Percentiles rank a stretch among this genome's conserved stretches.
phyloP scores from a whole-genome alignment of 1,284 basidiomycete genomes.

The Lignosus rhinocerotis region DNA sequence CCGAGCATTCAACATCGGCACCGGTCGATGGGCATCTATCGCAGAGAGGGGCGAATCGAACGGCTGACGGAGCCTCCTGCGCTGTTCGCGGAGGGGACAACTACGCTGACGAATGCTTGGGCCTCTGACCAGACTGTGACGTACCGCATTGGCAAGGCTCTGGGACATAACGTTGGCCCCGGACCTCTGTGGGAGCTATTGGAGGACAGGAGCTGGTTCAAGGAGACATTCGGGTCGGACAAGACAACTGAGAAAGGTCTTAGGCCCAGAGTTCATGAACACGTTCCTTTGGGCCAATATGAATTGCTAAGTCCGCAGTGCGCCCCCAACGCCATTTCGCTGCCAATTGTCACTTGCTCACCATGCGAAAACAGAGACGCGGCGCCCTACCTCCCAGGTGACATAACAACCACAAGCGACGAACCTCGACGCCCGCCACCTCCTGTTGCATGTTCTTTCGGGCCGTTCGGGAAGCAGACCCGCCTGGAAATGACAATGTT shows the following conservation, averaged over 20 bases:
- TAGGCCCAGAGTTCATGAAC: constrained; percentile 58
- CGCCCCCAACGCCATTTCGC: constrained; percentile 28
- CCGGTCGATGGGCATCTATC: constrained; percentile 59
- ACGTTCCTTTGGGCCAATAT: constrained; percentile 46
- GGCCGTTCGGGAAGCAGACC: constrained; percentile 55
- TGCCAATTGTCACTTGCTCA: neutral
- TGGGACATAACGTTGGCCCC: constrained; percentile 68
- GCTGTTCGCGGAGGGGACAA: constrained; percentile 42
- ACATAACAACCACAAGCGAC: constrained; percentile 46
- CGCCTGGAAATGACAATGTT: constrained; percentile 54
- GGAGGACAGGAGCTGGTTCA: constrained; percentile 77
- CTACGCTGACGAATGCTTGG: constrained; percentile 45
- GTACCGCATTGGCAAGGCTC: constrained; percentile 57
- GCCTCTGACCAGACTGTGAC: constrained; percentile 43
- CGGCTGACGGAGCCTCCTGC: constrained; percentile 50
- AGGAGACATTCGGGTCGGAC: constrained; percentile 49
- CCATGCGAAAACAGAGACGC: constrained; percentile 45
- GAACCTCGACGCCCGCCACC: constrained; percentile 50
- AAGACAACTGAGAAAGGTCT: constrained; percentile 45
- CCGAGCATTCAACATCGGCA: constrained; percentile 70
- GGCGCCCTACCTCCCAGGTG: constrained; percentile 56
- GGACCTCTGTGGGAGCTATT: constrained; percentile 74
- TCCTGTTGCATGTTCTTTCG: constrained; percentile 61
- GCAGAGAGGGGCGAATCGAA: constrained; percentile 51
- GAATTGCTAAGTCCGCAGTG: constrained; percentile 49